Evolutionary conservation across 1,284 basidiomycete genomes (phyloP), one percentile per base, ranked within the genome.

Genomic region (Agaricales sp.): DNA sequence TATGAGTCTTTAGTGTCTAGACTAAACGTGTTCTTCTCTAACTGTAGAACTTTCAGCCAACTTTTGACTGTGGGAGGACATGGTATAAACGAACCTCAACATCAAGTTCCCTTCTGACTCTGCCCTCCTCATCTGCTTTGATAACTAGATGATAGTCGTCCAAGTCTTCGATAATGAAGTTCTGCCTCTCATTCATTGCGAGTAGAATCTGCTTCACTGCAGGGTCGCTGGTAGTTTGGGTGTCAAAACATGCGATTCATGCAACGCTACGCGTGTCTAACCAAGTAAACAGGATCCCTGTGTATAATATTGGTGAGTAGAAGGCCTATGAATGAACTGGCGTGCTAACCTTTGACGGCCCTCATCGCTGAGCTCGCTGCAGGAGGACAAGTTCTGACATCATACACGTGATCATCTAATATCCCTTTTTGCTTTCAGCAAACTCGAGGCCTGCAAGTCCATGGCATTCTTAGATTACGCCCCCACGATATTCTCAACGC

Each of bases 201-300:
- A 92, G 71, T 22, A 92, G 73, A 50, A 93, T 92, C 62, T 93
- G 90, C 66, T 93, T 93, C 48, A 92, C 90, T 2, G 90, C 91
- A 3, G 89, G 80, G 62, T 93, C 90, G 59, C 91, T 92, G 58
- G 18, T 12, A n/a, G n/a, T n/a, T n/a, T n/a, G n/a, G n/a, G n/a
- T n/a, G n/a, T n/a, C 45, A 12, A 41, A 23, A 18, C 39, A 51
- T 49, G 45, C 24, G 37, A 24, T 41, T 46, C 25, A 47, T n/a
- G n/a, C n/a, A n/a, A n/a, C n/a, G n/a, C 41, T n/a, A 22, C 18
- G 23, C 19, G 48, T 19, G 22, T 58, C 76, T 57, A 54, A 87
- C 86, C 86, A 89, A 56, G 80, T 86, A 48, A 90, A 67, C 54
- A 89, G 74, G 47, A 86, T 67, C 38, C 87, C 84, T 87, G 51